phyloP scores from a whole-genome alignment of 106 monocot genomes.

The Narthecium ossifragum region DNA sequence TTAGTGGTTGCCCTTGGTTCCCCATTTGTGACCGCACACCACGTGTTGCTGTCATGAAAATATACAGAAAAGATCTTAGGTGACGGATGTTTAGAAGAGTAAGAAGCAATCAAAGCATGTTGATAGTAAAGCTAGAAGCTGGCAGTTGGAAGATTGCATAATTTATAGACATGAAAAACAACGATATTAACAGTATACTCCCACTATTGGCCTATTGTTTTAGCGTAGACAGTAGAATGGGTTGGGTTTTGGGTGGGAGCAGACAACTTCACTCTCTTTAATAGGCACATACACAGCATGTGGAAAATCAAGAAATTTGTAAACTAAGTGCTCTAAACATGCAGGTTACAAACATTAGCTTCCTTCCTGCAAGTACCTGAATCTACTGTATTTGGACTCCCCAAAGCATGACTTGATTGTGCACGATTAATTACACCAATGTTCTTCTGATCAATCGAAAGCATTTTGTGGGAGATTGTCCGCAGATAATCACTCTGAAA shows the following conservation, averaged over 20 bases:
- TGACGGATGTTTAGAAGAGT: background rate
- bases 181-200: no score
- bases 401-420: constrained; percentile 2
- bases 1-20: constrained; percentile 39
- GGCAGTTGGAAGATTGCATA: no score
- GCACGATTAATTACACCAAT: constrained; percentile 24
- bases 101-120: background rate
- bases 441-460: constrained; percentile 69
- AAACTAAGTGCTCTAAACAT: background rate
- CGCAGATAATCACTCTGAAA: constrained; percentile 72
- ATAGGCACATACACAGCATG: background rate
- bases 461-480: constrained; percentile 80
- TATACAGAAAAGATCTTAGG: constrained; percentile 2
- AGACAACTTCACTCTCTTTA: background rate
- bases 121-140: no score
- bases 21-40: constrained; percentile 35
- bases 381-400: constrained; percentile 38
- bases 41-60: constrained; percentile 26
- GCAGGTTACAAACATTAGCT: background rate
- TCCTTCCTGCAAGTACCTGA: constrained; percentile 28
- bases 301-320: background rate
- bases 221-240: no score
- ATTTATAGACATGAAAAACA: no score
- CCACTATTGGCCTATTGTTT: no score
- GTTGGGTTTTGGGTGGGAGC: no score